phyloP scores from a whole-genome alignment of 1,284 basidiomycete genomes.

The Trichosporon ovoides region DNA sequence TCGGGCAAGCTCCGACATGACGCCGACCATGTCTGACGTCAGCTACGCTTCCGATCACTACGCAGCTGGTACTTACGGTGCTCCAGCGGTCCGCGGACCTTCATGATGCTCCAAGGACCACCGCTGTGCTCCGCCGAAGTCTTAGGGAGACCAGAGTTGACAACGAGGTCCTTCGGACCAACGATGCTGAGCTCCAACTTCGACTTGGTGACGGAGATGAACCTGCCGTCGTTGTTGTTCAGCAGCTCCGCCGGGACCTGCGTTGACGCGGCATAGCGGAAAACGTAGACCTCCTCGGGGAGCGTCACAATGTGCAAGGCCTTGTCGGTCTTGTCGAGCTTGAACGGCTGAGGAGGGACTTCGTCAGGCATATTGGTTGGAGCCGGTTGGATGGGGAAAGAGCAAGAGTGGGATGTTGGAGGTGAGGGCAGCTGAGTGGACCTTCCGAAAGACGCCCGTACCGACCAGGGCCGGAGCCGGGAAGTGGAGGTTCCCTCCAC shows the following conservation, averaged over 20 bases:
- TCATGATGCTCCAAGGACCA: conserved; percentile 53
- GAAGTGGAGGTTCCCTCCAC: too few species aligned
- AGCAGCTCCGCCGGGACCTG: conserved; percentile 30
- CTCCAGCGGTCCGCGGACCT: conserved; percentile 62
- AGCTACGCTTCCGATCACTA: background rate
- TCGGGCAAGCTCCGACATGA: conserved; percentile 56
- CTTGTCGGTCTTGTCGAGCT: conserved; percentile 19
- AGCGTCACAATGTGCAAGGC: conserved; percentile 50
- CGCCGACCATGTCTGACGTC: conserved; percentile 55
- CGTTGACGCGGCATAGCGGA: conserved; percentile 39
- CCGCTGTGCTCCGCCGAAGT: conserved; percentile 49
- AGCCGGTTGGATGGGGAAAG: too few species aligned
- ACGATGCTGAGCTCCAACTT: conserved; percentile 60
- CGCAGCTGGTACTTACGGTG: conserved; percentile 55
- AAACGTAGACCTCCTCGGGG: conserved; percentile 53
- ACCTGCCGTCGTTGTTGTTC: conserved; percentile 36
- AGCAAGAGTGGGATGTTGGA: too few species aligned
- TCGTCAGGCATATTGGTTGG: too few species aligned
- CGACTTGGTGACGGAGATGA: conserved; percentile 60
- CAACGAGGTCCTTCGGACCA: conserved; percentile 39
- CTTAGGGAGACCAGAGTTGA: conserved; percentile 25
- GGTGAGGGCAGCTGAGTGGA: too few species aligned
- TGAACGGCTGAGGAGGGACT: background rate
- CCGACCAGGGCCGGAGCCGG: too few species aligned
- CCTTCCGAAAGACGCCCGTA: too few species aligned